Evolutionary conservation across 176 grass and related monocot genomes (phyloP).

Genomic region (Eleusine indica): DNA sequence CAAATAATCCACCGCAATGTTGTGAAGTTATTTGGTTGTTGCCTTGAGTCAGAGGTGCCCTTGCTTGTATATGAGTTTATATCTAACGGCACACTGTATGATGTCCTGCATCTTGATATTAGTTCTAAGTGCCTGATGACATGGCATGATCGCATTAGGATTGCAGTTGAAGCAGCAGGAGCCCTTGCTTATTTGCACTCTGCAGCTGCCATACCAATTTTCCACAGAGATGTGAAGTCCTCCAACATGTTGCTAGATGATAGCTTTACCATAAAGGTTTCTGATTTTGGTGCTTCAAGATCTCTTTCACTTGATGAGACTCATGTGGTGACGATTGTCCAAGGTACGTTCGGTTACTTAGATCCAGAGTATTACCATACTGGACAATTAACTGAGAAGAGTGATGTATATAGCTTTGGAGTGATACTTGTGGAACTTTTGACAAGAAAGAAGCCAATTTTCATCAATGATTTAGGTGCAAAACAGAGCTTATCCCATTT

Average conservation of each 20-base stretch:
- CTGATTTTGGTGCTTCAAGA: constrained; percentile 60
- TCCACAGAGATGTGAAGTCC: constrained; percentile 63
- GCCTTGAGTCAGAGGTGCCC: constrained; percentile 48
- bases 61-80: constrained; percentile 70
- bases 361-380: constrained; percentile 57
- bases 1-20: constrained; percentile 60
- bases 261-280: constrained; percentile 43
- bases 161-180: constrained; percentile 36
- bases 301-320: constrained; percentile 49
- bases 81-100: constrained; percentile 48
- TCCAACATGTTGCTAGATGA: constrained; percentile 51
- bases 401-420: constrained; percentile 70
- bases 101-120: constrained; percentile 24
- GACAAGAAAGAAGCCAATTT: constrained; percentile 50
- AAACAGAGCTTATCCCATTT: constrained; percentile 45
- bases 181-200: constrained; percentile 61
- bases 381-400: constrained; percentile 46
- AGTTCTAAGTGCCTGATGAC: background rate
- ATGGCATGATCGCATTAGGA: constrained; percentile 52
- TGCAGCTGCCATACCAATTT: constrained; percentile 49
- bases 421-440: constrained; percentile 56
- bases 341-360: constrained; percentile 62
- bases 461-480: constrained; percentile 28
- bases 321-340: constrained; percentile 60
- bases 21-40: constrained; percentile 58